Evolutionary conservation across 2,329 filamentous ascomycete genomes (phyloP).

Genomic region (Ophiocordyceps sinensis): DNA sequence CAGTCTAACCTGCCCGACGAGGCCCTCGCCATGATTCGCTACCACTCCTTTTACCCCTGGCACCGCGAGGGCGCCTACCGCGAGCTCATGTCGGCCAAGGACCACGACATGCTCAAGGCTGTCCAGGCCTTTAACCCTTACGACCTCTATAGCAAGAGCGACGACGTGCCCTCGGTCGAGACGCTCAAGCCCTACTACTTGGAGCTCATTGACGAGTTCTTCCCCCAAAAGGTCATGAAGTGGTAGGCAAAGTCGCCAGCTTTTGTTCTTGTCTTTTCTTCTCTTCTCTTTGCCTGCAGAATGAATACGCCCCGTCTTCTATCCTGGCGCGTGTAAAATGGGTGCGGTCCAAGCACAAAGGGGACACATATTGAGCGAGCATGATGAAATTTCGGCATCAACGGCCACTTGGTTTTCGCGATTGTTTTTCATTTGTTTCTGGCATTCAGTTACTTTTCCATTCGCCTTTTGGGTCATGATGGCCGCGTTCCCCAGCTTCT

Average conservation of each 20-base stretch:
- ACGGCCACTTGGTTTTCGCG: background rate
- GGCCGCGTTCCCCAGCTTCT: background rate
- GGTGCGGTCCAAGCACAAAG: background rate
- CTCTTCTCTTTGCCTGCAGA: background rate
- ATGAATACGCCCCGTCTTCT: background rate
- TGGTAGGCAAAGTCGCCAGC: slow-evolving; percentile 13
- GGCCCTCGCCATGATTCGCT: slow-evolving; percentile 82
- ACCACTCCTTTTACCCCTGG: slow-evolving; percentile 91
- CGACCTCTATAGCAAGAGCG: slow-evolving; percentile 83
- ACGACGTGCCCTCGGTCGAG: slow-evolving; percentile 61
- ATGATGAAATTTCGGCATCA: background rate
- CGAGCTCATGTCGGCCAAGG: slow-evolving; percentile 73
- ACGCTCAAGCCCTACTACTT: slow-evolving; percentile 49
- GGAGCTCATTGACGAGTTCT: slow-evolving; percentile 28
- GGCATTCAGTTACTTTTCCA: too few species aligned
- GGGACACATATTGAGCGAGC: background rate
- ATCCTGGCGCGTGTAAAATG: background rate
- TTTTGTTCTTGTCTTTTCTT: background rate
- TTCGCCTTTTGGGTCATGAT: too few species aligned
- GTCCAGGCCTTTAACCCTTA: slow-evolving; percentile 85
- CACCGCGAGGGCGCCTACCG: slow-evolving; percentile 67
- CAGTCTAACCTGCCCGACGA: slow-evolving; percentile 68
- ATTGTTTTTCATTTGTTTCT: background rate
- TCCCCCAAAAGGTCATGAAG: slow-evolving; percentile 22
- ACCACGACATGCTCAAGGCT: slow-evolving; percentile 64